Percentiles rank a stretch among this genome's conserved stretches.
Evolutionary conservation across 108 stramenopile genomes (phyloP).

Genomic region (Fragilaria radians): DNA sequence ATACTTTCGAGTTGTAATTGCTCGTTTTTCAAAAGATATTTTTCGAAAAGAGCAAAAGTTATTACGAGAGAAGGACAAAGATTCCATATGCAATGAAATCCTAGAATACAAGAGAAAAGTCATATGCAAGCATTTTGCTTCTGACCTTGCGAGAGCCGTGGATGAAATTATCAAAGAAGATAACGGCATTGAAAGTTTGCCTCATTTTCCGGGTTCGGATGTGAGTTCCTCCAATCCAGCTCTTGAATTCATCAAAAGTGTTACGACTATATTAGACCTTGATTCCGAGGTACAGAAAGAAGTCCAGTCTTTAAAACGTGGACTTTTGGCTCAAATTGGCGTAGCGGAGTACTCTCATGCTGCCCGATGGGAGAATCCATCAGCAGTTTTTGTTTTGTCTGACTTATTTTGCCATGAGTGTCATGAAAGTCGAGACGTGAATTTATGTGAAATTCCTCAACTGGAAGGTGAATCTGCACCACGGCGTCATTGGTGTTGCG

Average conservation of each 20-base stretch:
- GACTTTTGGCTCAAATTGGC: slow-evolving; percentile 88
- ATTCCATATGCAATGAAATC: slow-evolving; percentile 43
- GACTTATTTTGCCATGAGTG: slow-evolving; percentile 95
- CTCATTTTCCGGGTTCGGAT: slow-evolving; percentile 59
- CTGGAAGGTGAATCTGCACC: slow-evolving; percentile 39
- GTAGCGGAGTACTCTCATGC: slow-evolving; percentile 89
- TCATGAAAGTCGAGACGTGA: slow-evolving; percentile 84
- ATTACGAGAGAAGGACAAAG: slow-evolving; percentile 12
- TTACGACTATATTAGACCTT: slow-evolving; percentile 78
- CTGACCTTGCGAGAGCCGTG: slow-evolving; percentile 65
- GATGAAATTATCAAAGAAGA: slow-evolving; percentile 74
- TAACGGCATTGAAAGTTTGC: slow-evolving; percentile 40
- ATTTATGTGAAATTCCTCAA: slow-evolving; percentile 77
- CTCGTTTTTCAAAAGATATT: slow-evolving; percentile 72
- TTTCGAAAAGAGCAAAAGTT: slow-evolving; percentile 67
- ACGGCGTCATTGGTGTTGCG: slow-evolving; percentile 79
- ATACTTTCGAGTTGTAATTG: slow-evolving; percentile 77
- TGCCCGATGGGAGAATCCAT: slow-evolving; percentile 84
- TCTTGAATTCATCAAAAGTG: slow-evolving; percentile 92
- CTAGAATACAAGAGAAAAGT: slow-evolving; percentile 68
- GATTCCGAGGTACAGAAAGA: slow-evolving; percentile 80
- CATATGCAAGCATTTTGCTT: slow-evolving; percentile 72
- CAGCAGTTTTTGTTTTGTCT: slow-evolving; percentile 79
- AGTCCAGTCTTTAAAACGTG: slow-evolving; percentile 72
- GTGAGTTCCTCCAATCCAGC: slow-evolving; percentile 59